Conservation (phyloP, 106 monocot species). For the Cymbidium sinense region DNA sequence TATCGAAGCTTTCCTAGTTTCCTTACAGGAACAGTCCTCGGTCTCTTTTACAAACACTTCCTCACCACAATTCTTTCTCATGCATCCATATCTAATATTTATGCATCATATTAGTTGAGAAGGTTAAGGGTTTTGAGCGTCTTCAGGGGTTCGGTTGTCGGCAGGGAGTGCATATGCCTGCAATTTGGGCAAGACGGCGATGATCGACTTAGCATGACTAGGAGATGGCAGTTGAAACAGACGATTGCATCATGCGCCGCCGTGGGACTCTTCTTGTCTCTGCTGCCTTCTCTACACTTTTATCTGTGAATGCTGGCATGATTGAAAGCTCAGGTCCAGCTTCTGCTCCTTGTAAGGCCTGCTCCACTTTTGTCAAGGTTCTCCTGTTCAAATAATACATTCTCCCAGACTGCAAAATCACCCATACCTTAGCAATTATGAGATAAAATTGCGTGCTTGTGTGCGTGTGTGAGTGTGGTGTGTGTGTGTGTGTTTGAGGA, state of each 20-base stretch:
- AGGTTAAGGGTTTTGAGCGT: conserved; percentile 67
- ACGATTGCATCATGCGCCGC: conserved; percentile 54
- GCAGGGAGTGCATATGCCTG: conserved; percentile 64
- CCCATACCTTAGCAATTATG: no score
- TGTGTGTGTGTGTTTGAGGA: no score
- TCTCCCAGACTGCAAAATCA: conserved; percentile 40
- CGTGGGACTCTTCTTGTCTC: background rate
- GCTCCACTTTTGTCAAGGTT: conserved; percentile 52
- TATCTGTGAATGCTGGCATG: conserved; percentile 25
- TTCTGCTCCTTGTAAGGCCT: conserved; percentile 51
- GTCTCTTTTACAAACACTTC: no score
- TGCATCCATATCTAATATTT: no score
- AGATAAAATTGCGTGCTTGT: no score
- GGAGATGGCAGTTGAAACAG: conserved; percentile 76
- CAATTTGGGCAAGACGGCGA: conserved; percentile 90
- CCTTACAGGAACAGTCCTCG: no score
- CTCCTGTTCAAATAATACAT: conserved; percentile 71
- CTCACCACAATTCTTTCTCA: no score
- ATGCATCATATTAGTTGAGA: conserved; percentile 33
- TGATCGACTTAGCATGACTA: conserved; percentile 79
- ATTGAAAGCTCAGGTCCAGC: conserved; percentile 41
- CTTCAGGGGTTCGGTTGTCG: conserved; percentile 10
- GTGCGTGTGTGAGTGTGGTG: no score
- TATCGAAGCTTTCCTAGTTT: no score
- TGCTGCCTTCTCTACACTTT: background rate